Percentiles rank a stretch among this genome's conserved stretches.
Evolutionary conservation across 805 yeast species (phyloP).

Genomic region (Saturnispora sanitii): DNA sequence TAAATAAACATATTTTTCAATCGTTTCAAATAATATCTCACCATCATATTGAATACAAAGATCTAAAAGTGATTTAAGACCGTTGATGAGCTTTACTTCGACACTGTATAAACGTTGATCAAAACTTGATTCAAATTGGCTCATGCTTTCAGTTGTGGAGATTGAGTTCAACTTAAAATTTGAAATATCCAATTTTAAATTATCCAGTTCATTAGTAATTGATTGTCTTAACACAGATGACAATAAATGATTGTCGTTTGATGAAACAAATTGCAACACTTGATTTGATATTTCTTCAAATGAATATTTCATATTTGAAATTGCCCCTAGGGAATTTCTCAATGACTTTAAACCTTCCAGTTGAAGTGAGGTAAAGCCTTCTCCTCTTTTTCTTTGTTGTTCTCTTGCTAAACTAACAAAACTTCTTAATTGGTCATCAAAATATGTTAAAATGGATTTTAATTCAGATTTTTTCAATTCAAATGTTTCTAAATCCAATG

Average conservation of each 20-base stretch:
- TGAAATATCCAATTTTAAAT: background rate
- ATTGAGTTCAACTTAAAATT: background rate
- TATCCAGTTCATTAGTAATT: conserved; percentile 2
- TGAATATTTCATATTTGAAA: conserved; percentile 1
- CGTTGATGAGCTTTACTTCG: conserved; percentile 1
- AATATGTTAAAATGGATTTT: conserved; percentile 20
- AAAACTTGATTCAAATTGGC: background rate
- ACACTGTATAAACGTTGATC: background rate
- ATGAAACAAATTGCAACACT: background rate
- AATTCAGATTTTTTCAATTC: conserved; percentile 28
- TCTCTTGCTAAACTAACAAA: conserved; percentile 65
- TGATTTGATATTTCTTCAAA: conserved; percentile 1
- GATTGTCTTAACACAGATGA: background rate
- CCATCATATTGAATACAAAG: background rate
- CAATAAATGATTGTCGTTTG: background rate
- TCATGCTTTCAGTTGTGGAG: background rate
- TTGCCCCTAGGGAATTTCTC: background rate
- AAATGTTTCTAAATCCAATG: background rate
- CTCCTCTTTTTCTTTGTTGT: conserved; percentile 59
- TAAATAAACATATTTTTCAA: conserved; percentile 39
- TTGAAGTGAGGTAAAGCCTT: conserved; percentile 56
- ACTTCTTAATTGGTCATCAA: conserved; percentile 57
- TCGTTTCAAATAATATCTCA: conserved; percentile 40
- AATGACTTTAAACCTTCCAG: conserved; percentile 33
- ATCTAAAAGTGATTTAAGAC: conserved; percentile 3